phyloP scores from a whole-genome alignment of 306 rosid genomes.

The Quercus parvula region DNA sequence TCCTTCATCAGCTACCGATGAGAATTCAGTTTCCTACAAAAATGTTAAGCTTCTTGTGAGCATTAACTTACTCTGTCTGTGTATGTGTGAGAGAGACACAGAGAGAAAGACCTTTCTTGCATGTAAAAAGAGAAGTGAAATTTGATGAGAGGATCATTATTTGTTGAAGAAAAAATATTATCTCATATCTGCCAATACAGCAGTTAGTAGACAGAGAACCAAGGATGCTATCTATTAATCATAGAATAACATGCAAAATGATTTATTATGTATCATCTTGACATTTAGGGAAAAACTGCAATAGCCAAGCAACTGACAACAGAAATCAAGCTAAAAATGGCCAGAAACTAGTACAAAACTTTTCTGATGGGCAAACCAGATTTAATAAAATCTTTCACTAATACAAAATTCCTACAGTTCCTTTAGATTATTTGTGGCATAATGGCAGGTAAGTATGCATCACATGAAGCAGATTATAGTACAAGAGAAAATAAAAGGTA shows the following conservation, averaged over 20 bases:
- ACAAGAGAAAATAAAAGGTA: background rate
- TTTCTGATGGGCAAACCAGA: background rate
- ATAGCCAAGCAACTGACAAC: background rate
- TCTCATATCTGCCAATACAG: too few relatives aligned
- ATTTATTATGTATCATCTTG: background rate
- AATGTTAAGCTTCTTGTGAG: conserved; percentile 5
- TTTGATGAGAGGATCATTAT: too few relatives aligned
- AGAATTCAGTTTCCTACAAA: conserved; percentile 37
- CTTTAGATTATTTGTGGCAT: background rate
- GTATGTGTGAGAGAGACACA: background rate
- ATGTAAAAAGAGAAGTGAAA: background rate
- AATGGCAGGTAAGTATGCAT: background rate
- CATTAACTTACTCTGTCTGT: background rate
- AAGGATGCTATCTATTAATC: background rate
- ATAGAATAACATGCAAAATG: background rate
- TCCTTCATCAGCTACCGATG: conserved; percentile 24
- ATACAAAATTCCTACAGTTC: background rate
- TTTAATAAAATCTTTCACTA: background rate
- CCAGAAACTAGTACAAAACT: background rate
- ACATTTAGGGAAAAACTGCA: background rate
- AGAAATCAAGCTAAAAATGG: background rate
- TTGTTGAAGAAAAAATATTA: too few relatives aligned
- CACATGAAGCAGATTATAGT: background rate
- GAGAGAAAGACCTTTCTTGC: background rate
- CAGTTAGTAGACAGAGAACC: background rate